A percentile compares a stretch with the other conserved stretches of the same genome.
Evolutionary conservation across 1,284 basidiomycete species (phyloP).

Genomic region (Laetiporus sulphureus): DNA sequence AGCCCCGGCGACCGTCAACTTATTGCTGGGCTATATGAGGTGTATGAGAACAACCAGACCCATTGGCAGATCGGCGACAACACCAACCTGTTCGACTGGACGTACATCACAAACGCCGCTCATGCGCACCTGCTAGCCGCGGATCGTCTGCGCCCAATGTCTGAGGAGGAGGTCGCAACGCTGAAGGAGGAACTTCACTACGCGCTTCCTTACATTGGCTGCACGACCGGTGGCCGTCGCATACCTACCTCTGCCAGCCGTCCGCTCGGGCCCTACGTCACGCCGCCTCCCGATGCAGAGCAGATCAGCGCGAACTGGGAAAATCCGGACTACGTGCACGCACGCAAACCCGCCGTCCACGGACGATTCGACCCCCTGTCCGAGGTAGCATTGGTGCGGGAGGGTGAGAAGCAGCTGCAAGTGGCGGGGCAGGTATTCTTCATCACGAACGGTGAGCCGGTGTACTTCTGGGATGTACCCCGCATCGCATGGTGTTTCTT

Average conservation of each 20-base stretch:
- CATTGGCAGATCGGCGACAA: constrained; percentile 95
- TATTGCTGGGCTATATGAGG: constrained; percentile 76
- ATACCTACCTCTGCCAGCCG: constrained; percentile 75
- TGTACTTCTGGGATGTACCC: constrained; percentile 95
- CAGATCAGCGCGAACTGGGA: constrained; percentile 57
- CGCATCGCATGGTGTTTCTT: constrained; percentile 81
- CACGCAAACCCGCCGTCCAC: constrained; percentile 58
- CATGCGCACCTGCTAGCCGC: constrained; percentile 93
- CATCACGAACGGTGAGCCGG: constrained; percentile 96
- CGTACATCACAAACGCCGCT: constrained; percentile 95
- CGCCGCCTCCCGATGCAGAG: constrained; percentile 51
- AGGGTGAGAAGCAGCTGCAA: constrained; percentile 48
- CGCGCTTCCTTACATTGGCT: constrained; percentile 56
- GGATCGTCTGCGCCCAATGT: constrained; percentile 62
- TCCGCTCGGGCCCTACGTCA: constrained; percentile 74
- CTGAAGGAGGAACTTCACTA: constrained; percentile 33
- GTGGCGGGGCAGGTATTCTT: constrained; percentile 96
- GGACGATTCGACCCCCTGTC: constrained; percentile 72
- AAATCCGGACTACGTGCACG: constrained; percentile 37
- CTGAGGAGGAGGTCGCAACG: constrained; percentile 36
- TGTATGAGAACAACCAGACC: constrained; percentile 79
- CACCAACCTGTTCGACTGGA: constrained; percentile 94
- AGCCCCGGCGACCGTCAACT: constrained; percentile 91
- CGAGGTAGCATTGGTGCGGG: constrained; percentile 43
- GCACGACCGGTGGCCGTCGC: constrained; percentile 54